Evolutionary conservation across 148 eudicot species (phyloP), one percentile per base, ranked within the genome.

Genomic region (Hydrangea macrophylla): DNA sequence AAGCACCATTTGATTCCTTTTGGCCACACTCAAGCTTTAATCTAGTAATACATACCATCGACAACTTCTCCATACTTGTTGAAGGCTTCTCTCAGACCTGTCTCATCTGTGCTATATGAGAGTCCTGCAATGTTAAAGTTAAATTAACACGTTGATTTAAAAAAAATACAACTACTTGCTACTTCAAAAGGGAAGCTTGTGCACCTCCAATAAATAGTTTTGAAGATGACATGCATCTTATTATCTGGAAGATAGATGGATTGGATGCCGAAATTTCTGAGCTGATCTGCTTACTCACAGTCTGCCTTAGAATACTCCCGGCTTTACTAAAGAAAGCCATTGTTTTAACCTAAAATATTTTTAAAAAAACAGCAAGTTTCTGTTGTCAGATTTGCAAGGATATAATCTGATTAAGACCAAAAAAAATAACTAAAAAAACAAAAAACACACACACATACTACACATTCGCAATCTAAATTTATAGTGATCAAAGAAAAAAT

Each of bases 131-230:
- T 28, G 13, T 9, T 31, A 7, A 78, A 64, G 9, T 2, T 5
- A 40, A 15, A 15, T n/a, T 6, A 57, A 22, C 48, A 53, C 11
- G 40, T 8, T 7, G 13, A 36, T 13, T 20, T n/a, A 20, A 66
- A 7, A 45, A 59, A 26, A n/a, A 65, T 15, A 39, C 28, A 70
- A 23, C 37, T 57, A 35, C 12, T 11, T 33, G 5, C 31, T 5
- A 27, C 23, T 22, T 18, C 18, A 60, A 45, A 9, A 22, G 45
- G 6, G 7, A 70, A 27, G 26, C 13, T 27, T 10, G 7, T 55
- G 55, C 30, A 94, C 98, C 98, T 85, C 97, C 98, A 69, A 94
- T 57, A 74, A 90, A 94, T 42, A 94, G n/a, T 62, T 88, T 90
- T 6, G 88, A 73, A 45, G 82, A 61, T 59, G 98, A 88, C 92